Percentiles rank a stretch among this genome's conserved stretches.
Conservation (phyloP, 2,329 filamentous ascomycete genomes). For the Cercospora sp. region DNA sequence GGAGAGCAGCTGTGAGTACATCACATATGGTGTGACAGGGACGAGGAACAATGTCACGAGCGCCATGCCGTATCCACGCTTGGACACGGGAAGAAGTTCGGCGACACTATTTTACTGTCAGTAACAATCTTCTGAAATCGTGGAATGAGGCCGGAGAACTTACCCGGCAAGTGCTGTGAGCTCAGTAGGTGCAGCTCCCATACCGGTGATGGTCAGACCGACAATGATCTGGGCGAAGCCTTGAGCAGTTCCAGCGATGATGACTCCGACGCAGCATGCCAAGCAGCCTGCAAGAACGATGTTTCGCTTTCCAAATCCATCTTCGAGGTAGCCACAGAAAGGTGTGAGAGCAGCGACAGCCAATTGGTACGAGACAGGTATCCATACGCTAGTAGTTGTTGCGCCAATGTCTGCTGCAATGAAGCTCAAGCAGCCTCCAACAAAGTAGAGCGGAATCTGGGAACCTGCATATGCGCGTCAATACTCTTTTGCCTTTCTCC, state of each 20-base stretch:
- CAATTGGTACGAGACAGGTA: conserved; percentile 20
- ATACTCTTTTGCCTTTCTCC: background rate
- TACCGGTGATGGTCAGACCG: conserved; percentile 18
- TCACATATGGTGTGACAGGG: conserved; percentile 22
- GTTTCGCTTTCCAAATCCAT: conserved; percentile 20
- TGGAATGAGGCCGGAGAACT: background rate
- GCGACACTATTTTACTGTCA: conserved; percentile 4
- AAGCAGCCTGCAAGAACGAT: conserved; percentile 17
- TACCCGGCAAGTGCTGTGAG: conserved; percentile 22
- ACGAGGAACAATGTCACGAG: conserved; percentile 17
- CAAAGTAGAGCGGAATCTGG: conserved; percentile 21
- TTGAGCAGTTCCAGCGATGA: conserved; percentile 20
- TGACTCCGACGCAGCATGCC: conserved; percentile 13
- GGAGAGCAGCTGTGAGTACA: conserved; percentile 23
- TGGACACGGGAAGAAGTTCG: conserved; percentile 20
- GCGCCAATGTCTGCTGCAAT: conserved; percentile 20
- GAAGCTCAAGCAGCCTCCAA: conserved; percentile 18
- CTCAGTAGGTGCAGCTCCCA: conserved; percentile 21
- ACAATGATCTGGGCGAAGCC: conserved; percentile 17
- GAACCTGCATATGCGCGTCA: conserved; percentile 8
- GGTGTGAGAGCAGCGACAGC: conserved; percentile 22
- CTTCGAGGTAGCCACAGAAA: conserved; percentile 23
- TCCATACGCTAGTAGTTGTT: conserved; percentile 14
- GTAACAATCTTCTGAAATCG: background rate
- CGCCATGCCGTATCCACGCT: conserved; percentile 19